Percentiles rank a stretch among this genome's conserved stretches.
These are phyloP conservation scores for Clathrospora elynae DNA, from an alignment of 2,329 filamentous ascomycete species.

Conservation along the genomic window DNA sequence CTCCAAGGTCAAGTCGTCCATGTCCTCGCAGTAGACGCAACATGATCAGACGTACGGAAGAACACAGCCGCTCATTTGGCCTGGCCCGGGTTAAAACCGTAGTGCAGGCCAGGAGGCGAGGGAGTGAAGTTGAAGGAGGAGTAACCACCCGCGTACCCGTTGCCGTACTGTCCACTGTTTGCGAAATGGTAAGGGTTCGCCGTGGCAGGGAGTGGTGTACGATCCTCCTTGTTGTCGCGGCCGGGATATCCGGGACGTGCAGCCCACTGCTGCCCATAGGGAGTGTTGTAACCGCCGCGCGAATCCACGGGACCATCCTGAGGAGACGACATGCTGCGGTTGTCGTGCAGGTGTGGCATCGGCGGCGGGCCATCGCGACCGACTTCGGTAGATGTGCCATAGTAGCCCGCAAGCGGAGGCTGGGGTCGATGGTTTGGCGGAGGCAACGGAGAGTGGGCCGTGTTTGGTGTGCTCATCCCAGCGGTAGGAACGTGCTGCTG, in stretches of 20 bases:
- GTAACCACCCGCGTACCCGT: conserved; percentile 26
- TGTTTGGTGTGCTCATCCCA: conserved; percentile 7
- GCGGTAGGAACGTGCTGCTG: conserved; percentile 5
- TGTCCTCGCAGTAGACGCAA: neutral
- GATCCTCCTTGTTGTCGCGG: conserved; percentile 32
- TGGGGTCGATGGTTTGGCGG: conserved; percentile 33
- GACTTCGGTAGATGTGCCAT: conserved; percentile 19
- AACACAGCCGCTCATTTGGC: conserved; percentile 23
- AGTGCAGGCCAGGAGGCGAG: conserved; percentile 24
- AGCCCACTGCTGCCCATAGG: conserved; percentile 25
- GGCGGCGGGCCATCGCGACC: conserved; percentile 16
- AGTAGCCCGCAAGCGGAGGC: conserved; percentile 27
- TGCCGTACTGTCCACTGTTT: conserved; percentile 21
- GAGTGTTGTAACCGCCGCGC: conserved; percentile 20
- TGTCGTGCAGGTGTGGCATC: conserved; percentile 19
- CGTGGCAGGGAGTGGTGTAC: conserved; percentile 22
- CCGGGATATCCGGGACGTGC: conserved; percentile 16
- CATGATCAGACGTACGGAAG: conserved; percentile 3
- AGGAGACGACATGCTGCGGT: conserved; percentile 9
- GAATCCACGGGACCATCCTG: conserved; percentile 24
- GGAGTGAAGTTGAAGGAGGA: conserved; percentile 21
- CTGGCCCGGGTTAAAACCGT: conserved; percentile 22
- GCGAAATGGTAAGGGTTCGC: conserved; percentile 31
- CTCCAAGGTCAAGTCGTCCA: no score
- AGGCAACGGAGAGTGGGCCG: conserved; percentile 4